Conservation (phyloP, 176 grass and related monocot species). For the Leersia perrieri region DNA sequence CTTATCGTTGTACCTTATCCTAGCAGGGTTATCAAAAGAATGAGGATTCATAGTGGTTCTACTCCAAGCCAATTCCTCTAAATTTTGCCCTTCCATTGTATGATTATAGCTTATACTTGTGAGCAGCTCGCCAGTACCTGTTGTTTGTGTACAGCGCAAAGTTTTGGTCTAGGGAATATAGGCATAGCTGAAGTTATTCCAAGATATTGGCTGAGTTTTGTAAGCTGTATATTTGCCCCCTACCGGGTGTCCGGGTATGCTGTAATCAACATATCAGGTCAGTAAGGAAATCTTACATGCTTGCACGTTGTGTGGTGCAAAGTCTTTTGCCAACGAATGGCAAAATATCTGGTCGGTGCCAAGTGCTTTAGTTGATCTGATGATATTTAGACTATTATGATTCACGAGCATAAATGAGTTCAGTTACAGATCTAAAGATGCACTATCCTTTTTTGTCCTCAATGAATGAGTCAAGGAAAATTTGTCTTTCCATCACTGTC, state of each 20-base stretch:
- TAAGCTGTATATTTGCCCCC: constrained; percentile 1
- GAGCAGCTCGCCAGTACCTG: neutral
- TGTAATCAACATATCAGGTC: neutral
- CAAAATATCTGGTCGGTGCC: too few relatives aligned
- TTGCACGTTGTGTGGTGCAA: neutral
- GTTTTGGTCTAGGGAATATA: constrained; percentile 17
- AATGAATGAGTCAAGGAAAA: neutral
- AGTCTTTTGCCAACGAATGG: neutral
- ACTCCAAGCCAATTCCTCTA: constrained; percentile 6
- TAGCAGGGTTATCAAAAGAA: constrained; percentile 35
- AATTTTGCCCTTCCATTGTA: constrained; percentile 39
- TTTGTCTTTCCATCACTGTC: neutral
- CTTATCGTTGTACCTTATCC: constrained; percentile 34
- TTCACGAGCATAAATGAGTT: neutral
- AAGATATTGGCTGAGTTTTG: neutral
- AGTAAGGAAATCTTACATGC: neutral
- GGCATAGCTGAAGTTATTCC: neutral
- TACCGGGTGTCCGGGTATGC: neutral
- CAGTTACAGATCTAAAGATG: neutral
- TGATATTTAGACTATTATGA: neutral
- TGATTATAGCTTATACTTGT: constrained; percentile 10
- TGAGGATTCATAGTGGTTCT: constrained; percentile 32
- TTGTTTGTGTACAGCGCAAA: constrained; percentile 23
- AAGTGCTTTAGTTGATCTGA: neutral
- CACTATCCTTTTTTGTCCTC: neutral